Conservation (phyloP, 2,329 filamentous ascomycete genomes). For the Penicillium palitans region DNA sequence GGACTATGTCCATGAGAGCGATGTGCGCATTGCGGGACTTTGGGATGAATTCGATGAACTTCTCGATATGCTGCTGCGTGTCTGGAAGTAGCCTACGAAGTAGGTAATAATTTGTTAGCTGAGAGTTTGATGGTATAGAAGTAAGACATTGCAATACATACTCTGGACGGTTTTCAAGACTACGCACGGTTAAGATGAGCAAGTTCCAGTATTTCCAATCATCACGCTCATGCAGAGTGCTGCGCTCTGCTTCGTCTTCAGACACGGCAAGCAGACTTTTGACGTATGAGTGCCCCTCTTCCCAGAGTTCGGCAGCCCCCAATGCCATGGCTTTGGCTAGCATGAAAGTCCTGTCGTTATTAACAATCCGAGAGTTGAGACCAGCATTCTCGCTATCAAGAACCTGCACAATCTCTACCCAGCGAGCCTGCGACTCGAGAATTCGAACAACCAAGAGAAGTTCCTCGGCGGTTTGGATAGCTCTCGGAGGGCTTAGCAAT, state of each 20-base stretch:
- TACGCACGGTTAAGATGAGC: slow-evolving; percentile 37
- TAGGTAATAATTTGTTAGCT: slow-evolving; percentile 3
- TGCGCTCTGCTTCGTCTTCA: slow-evolving; percentile 31
- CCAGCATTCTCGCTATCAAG: slow-evolving; percentile 46
- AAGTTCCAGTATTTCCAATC: slow-evolving; percentile 51
- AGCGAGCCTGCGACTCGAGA: slow-evolving; percentile 43
- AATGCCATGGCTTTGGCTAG: slow-evolving; percentile 41
- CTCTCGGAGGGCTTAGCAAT: slow-evolving; percentile 42
- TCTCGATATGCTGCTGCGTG: slow-evolving; percentile 36
- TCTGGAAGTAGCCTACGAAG: slow-evolving; percentile 32
- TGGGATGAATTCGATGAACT: slow-evolving; percentile 35
- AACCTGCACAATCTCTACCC: slow-evolving; percentile 44
- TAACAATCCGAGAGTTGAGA: slow-evolving; percentile 43
- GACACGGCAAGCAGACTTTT: slow-evolving; percentile 39
- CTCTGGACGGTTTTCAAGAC: slow-evolving; percentile 33
- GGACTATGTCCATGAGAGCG: slow-evolving; percentile 36
- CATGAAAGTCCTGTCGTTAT: slow-evolving; percentile 47
- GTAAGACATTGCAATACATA: slow-evolving; percentile 25
- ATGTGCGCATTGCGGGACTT: slow-evolving; percentile 47
- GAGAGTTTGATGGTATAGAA: not conserved
- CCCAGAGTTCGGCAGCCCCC: slow-evolving; percentile 41
- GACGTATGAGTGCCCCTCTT: slow-evolving; percentile 39
- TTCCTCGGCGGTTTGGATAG: slow-evolving; percentile 50
- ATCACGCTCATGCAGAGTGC: slow-evolving; percentile 40
- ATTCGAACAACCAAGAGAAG: slow-evolving; percentile 47